These are phyloP conservation scores for Neoascochyta sp. DNA, from an alignment of 2,329 filamentous ascomycete genomes.

Conservation along the genomic window DNA sequence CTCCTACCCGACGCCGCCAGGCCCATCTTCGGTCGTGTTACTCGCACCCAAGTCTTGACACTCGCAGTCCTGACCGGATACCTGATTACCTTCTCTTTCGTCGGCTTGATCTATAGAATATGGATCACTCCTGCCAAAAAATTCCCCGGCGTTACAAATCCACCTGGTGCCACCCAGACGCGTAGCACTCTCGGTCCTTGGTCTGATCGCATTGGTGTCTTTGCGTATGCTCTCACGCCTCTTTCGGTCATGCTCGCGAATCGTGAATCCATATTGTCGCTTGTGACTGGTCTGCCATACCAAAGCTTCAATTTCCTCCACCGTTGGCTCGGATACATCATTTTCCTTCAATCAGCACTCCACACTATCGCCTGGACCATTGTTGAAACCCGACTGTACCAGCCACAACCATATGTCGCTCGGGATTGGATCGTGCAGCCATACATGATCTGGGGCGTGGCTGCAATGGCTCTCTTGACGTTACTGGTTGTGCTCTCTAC, in stretches of 20 bases:
- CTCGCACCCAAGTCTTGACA: constrained; percentile 63
- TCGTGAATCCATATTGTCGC: constrained; percentile 65
- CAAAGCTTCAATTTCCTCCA: constrained; percentile 55
- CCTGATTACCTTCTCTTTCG: constrained; percentile 60
- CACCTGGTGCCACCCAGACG: constrained; percentile 57
- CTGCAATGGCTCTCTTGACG: constrained; percentile 62
- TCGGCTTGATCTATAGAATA: constrained; percentile 63
- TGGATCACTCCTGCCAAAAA: constrained; percentile 70
- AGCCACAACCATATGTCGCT: constrained; percentile 63
- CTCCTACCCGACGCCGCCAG: constrained; percentile 60
- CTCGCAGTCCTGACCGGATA: constrained; percentile 59
- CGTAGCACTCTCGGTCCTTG: constrained; percentile 64
- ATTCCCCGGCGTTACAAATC: too few species aligned
- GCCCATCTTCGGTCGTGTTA: constrained; percentile 63
- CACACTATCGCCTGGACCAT: constrained; percentile 71
- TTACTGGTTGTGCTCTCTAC: constrained; percentile 60
- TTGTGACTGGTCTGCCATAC: constrained; percentile 70
- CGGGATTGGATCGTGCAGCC: constrained; percentile 56
- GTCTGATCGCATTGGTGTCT: constrained; percentile 64
- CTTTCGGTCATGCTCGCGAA: constrained; percentile 64
- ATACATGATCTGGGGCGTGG: constrained; percentile 71
- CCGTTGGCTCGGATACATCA: constrained; percentile 69
- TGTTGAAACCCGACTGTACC: constrained; percentile 63
- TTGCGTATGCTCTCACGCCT: constrained; percentile 72
- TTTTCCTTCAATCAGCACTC: constrained; percentile 62